Evolutionary conservation across 257 asterid genomes (phyloP).

Genomic region (Ehretia macrophylla): DNA sequence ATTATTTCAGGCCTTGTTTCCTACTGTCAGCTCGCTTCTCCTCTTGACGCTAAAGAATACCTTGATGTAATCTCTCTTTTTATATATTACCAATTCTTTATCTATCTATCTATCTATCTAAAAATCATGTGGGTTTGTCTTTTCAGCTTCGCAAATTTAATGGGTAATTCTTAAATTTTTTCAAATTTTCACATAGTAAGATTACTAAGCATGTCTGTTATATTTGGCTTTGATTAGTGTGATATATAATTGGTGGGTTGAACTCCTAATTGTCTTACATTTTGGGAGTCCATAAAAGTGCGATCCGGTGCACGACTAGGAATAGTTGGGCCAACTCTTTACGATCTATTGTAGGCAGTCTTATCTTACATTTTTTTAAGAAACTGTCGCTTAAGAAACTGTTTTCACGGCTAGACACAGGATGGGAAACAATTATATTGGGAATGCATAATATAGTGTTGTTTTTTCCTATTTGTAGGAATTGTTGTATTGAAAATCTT

Average conservation of each 20-base stretch:
- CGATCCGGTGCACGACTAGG: no score
- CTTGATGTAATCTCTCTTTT: slow-evolving; percentile 56
- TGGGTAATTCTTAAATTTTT: neutral
- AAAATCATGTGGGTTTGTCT: neutral
- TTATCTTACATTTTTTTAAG: no score
- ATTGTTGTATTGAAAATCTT: neutral
- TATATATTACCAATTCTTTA: no score
- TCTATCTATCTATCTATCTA: neutral
- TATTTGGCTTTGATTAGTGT: neutral
- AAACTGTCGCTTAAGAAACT: no score
- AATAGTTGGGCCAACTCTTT: no score
- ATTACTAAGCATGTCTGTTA: no score
- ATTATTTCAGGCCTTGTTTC: slow-evolving; percentile 88
- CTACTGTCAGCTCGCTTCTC: slow-evolving; percentile 86
- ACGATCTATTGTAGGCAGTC: no score
- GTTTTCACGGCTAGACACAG: no score
- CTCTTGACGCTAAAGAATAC: slow-evolving; percentile 90
- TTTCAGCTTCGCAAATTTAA: slow-evolving; percentile 1
- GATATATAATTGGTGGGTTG: neutral
- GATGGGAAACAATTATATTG: no score
- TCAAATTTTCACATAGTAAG: neutral
- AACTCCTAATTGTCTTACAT: no score
- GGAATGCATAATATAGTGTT: no score
- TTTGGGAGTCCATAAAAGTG: no score
- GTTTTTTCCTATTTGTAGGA: neutral